These are phyloP conservation scores for Croton laevigatus DNA, from an alignment of 441 rosid species.

Conservation along the genomic window DNA sequence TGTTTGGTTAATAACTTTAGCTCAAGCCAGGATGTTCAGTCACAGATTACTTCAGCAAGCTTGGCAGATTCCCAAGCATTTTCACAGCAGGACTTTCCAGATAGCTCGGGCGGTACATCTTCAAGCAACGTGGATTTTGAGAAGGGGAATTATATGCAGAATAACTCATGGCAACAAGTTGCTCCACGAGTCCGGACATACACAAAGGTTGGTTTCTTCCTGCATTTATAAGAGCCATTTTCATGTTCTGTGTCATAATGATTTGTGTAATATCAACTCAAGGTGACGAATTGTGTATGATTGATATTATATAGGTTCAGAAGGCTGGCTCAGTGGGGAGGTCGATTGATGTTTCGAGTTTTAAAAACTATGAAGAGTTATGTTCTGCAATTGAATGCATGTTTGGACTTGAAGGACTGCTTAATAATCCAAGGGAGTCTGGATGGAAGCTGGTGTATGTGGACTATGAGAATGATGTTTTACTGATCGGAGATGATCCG, in stretches of 20 bases:
- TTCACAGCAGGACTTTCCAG: constrained; percentile 73
- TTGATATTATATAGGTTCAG: constrained; percentile 60
- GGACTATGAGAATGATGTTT: constrained; percentile 92
- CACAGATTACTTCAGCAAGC: constrained; percentile 90
- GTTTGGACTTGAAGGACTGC: constrained; percentile 94
- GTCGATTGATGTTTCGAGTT: constrained; percentile 88
- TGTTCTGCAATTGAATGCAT: constrained; percentile 82
- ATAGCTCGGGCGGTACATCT: constrained; percentile 91
- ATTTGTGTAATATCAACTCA: too few relatives aligned
- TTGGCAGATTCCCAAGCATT: constrained; percentile 77
- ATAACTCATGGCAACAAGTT: constrained; percentile 78
- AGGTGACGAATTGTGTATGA: background rate
- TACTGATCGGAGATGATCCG: constrained; percentile 97
- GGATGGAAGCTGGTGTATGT: constrained; percentile 97
- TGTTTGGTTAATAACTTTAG: constrained; percentile 64
- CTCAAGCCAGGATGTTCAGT: constrained; percentile 87
- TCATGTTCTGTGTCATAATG: background rate
- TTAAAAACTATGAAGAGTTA: constrained; percentile 74
- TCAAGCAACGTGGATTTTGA: constrained; percentile 87
- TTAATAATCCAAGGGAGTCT: constrained; percentile 67
- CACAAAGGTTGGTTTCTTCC: constrained; percentile 60
- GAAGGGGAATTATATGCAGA: constrained; percentile 63
- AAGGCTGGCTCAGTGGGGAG: constrained; percentile 97
- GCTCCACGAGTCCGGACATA: constrained; percentile 79
- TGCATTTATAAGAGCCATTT: background rate